Evolutionary conservation across 164 flowering plant species (phyloP).

Genomic region (Nymphaea thermarum): DNA sequence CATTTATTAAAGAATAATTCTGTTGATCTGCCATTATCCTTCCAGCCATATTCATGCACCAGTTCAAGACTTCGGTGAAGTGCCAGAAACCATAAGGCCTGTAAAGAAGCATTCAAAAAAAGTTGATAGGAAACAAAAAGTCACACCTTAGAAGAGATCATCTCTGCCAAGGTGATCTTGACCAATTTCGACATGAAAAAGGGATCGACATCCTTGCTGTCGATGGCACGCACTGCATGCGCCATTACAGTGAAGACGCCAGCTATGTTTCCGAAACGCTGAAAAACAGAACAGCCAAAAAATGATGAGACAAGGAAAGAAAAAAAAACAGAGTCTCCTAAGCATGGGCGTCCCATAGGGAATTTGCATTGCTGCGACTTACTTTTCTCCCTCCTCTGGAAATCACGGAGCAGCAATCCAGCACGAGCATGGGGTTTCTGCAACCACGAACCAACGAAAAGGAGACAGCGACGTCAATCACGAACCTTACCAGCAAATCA

Average conservation of each 20-base stretch:
- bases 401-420: constrained; percentile 63
- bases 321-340: not conserved
- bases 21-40: too few species aligned
- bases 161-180: constrained; percentile 72
- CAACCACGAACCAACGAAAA: constrained; percentile 5
- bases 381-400: constrained; percentile 96
- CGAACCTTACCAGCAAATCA: not conserved
- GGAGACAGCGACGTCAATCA: not conserved
- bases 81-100: too few species aligned
- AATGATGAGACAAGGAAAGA: too few species aligned
- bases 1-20: too few species aligned
- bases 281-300: not conserved
- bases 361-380: not conserved
- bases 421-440: constrained; percentile 80
- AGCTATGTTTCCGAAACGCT: constrained; percentile 89
- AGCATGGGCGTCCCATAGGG: not conserved
- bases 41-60: too few species aligned
- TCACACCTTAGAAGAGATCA: constrained; percentile 77
- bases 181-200: constrained; percentile 61
- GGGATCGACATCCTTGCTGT: constrained; percentile 48
- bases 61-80: too few species aligned
- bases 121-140: not conserved
- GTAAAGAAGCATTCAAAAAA: too few species aligned
- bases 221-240: constrained; percentile 51
- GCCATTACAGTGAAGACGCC: constrained; percentile 84